These are phyloP conservation scores for Tympanopsis confertula DNA, from an alignment of 2,329 filamentous ascomycete genomes.

Conservation along the genomic window DNA sequence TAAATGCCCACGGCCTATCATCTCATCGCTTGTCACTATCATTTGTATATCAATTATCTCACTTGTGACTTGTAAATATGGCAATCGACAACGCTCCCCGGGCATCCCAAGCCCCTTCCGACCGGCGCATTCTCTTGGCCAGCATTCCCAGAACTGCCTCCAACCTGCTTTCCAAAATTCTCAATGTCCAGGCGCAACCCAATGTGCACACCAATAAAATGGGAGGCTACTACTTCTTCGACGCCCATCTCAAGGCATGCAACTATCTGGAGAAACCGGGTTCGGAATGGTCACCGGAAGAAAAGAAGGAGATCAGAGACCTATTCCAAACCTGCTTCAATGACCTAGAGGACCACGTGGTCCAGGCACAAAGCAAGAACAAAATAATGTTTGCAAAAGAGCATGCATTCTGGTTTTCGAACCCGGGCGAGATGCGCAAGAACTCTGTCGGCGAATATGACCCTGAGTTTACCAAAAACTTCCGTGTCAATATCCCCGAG, in stretches of 20 bases:
- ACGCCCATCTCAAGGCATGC: slow-evolving; percentile 4
- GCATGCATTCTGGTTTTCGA: slow-evolving; percentile 25
- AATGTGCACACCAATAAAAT: slow-evolving; percentile 7
- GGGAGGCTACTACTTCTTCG: slow-evolving; percentile 17
- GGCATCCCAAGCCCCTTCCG: too few relatives aligned
- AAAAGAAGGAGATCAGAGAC: slow-evolving; percentile 10
- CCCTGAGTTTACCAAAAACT: neutral
- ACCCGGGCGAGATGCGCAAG: slow-evolving; percentile 46
- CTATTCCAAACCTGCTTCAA: slow-evolving; percentile 14
- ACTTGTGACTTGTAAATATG: slow-evolving; percentile 38
- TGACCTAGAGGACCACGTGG: slow-evolving; percentile 11
- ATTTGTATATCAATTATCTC: slow-evolving; percentile 38
- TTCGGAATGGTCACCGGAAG: slow-evolving; percentile 13
- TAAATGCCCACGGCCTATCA: slow-evolving; percentile 68
- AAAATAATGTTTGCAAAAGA: slow-evolving; percentile 22
- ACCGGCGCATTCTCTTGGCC: too few relatives aligned
- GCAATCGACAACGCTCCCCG: too few relatives aligned
- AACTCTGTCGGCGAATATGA: slow-evolving; percentile 27
- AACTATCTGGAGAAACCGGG: slow-evolving; percentile 8
- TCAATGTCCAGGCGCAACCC: slow-evolving; percentile 15
- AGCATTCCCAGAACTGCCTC: slow-evolving; percentile 20
- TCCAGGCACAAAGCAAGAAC: slow-evolving; percentile 9
- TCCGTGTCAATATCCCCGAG: neutral
- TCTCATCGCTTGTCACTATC: slow-evolving; percentile 68
- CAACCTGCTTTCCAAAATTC: slow-evolving; percentile 16